Evolutionary conservation across 495 filamentous ascomycete genomes (phyloP).

Genomic region (Articulospora tetracladia): DNA sequence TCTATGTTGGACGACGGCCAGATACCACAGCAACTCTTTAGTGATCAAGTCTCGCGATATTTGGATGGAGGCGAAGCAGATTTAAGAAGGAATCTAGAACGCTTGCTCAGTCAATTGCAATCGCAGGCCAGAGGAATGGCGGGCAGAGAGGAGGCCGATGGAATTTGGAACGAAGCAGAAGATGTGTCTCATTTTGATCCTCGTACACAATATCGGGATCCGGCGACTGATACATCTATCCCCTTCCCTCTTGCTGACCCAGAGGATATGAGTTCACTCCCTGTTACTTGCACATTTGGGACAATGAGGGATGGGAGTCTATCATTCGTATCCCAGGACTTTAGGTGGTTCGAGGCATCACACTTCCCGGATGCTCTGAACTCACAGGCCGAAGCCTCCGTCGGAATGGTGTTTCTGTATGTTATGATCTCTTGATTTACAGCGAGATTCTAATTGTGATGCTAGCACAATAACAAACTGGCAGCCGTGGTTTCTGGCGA

Average conservation of each 20-base stretch:
- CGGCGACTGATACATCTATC: background rate
- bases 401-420: background rate
- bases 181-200: background rate
- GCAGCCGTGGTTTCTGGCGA: constrained; percentile 1
- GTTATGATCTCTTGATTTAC: background rate
- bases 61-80: background rate
- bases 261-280: background rate
- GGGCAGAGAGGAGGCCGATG: background rate
- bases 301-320: background rate
- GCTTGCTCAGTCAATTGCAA: background rate
- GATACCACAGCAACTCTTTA: background rate
- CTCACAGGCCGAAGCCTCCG: background rate
- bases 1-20: background rate
- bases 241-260: background rate
- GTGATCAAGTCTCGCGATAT: background rate
- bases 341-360: background rate
- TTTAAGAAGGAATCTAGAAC: background rate
- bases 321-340: background rate
- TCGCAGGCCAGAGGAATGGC: background rate
- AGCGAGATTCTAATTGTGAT: background rate
- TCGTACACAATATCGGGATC: background rate
- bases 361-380: background rate
- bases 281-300: background rate
- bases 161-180: background rate
- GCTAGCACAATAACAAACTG: background rate